phyloP scores from a whole-genome alignment of 1,284 basidiomycete species.

The Microbotryum silenes-acaulis region DNA sequence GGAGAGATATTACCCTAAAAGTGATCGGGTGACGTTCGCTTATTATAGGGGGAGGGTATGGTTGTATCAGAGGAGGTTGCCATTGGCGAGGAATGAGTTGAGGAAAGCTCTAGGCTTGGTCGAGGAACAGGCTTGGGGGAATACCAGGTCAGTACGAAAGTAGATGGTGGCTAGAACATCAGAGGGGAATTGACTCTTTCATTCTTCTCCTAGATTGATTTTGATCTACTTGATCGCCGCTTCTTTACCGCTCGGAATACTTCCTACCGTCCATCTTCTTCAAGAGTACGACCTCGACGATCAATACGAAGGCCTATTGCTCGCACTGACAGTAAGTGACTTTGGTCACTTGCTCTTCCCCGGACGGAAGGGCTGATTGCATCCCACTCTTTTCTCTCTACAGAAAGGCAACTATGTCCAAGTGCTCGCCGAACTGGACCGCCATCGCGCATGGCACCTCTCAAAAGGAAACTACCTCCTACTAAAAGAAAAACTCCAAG shows the following conservation, averaged over 20 bases:
- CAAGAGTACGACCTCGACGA: conserved; percentile 34
- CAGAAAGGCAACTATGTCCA: conserved; percentile 38
- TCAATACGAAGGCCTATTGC: conserved; percentile 33
- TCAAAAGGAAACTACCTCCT: conserved; percentile 40
- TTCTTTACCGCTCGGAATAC: conserved; percentile 41
- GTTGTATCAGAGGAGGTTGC: conserved; percentile 42
- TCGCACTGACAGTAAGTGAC: conserved; percentile 15
- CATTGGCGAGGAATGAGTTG: conserved; percentile 38
- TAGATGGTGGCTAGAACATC: too few relatives aligned
- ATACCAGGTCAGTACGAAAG: conserved; percentile 32
- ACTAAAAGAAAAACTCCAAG: conserved; percentile 41
- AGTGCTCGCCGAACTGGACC: conserved; percentile 36
- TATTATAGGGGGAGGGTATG: conserved; percentile 44
- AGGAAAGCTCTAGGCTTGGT: conserved; percentile 41
- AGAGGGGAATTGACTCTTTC: too few relatives aligned
- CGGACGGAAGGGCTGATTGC: not conserved
- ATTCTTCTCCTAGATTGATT: conserved; percentile 34
- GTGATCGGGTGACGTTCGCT: conserved; percentile 41
- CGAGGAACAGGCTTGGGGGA: conserved; percentile 30
- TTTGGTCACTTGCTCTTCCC: not conserved
- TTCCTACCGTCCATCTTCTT: conserved; percentile 37
- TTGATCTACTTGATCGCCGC: conserved; percentile 41
- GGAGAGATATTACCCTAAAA: conserved; percentile 38
- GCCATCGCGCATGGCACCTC: conserved; percentile 39
- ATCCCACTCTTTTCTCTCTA: not conserved